These are phyloP conservation scores for Atkinsonella hypoxylon DNA, from an alignment of 2,329 filamentous ascomycete genomes.

Conservation along the genomic window DNA sequence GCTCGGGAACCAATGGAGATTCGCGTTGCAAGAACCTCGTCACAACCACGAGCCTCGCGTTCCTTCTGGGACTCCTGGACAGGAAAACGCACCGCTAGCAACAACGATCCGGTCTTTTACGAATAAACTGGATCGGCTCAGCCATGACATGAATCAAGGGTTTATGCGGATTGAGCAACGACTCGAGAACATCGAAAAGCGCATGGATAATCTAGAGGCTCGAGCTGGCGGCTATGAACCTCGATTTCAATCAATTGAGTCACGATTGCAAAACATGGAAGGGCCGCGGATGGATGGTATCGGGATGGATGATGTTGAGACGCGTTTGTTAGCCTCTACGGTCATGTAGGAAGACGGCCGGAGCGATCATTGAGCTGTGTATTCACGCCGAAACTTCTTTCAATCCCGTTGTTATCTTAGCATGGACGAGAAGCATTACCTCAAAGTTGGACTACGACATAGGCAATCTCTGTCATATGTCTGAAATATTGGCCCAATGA, in stretches of 20 bases:
- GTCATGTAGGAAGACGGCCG: constrained; percentile 25
- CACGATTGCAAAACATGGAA: constrained; percentile 29
- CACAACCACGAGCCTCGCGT: constrained; percentile 51
- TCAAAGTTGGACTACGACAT: background rate
- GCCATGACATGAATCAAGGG: constrained; percentile 42
- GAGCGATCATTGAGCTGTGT: constrained; percentile 1
- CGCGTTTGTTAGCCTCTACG: constrained; percentile 29
- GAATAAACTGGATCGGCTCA: constrained; percentile 47
- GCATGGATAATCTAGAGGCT: constrained; percentile 41
- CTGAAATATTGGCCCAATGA: background rate
- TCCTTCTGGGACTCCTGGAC: constrained; percentile 39
- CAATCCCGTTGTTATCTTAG: background rate
- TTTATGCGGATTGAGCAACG: constrained; percentile 38
- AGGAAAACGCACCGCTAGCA: constrained; percentile 45
- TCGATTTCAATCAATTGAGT: constrained; percentile 32
- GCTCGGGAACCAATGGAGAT: constrained; percentile 52
- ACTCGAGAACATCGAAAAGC: constrained; percentile 40
- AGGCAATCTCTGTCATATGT: background rate
- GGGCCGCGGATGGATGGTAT: constrained; percentile 29
- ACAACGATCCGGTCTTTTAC: constrained; percentile 46
- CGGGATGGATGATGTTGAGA: constrained; percentile 33
- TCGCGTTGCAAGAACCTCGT: constrained; percentile 45
- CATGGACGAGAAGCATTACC: background rate
- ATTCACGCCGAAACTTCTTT: background rate
- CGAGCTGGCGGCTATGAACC: constrained; percentile 30